Evolutionary conservation across 1,284 basidiomycete species (phyloP).

Genomic region (Pisolithus thermaeus): DNA sequence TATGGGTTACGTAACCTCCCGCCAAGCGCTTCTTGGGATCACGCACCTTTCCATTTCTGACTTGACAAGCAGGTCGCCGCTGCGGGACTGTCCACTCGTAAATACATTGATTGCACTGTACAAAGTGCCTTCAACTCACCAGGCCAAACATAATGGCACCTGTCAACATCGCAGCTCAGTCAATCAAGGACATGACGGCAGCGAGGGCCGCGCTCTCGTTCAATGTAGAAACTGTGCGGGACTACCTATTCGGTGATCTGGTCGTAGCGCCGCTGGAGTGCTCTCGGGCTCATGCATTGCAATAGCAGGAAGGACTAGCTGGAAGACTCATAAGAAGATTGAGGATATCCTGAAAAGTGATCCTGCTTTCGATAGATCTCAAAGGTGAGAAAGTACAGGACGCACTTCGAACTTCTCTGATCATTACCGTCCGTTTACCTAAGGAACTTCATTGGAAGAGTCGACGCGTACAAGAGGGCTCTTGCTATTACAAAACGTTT

Average conservation of each 20-base stretch:
- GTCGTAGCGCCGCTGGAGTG: not conserved
- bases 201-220: conserved; percentile 41
- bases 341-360: conserved; percentile 49
- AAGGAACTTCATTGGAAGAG: conserved; percentile 21
- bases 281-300: not conserved
- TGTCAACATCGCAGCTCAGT: conserved; percentile 35
- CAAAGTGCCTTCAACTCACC: not conserved
- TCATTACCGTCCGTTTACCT: not conserved
- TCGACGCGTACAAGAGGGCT: conserved; percentile 18
- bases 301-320: conserved; percentile 43
- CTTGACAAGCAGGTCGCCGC: no score
- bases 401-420: not conserved
- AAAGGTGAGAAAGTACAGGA: conserved; percentile 35
- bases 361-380: conserved; percentile 58
- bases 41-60: no score
- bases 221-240: conserved; percentile 34
- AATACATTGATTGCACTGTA: not conserved
- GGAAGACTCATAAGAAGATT: conserved; percentile 45
- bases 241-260: conserved; percentile 46
- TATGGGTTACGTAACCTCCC: conserved; percentile 1
- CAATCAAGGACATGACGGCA: conserved; percentile 42
- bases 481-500: conserved; percentile 46
- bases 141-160: conserved; percentile 1
- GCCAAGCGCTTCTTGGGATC: not conserved
- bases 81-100: no score